Evolutionary conservation across 2,329 filamentous ascomycete species (phyloP).

Genomic region (Dactylonectria macrodidyma): DNA sequence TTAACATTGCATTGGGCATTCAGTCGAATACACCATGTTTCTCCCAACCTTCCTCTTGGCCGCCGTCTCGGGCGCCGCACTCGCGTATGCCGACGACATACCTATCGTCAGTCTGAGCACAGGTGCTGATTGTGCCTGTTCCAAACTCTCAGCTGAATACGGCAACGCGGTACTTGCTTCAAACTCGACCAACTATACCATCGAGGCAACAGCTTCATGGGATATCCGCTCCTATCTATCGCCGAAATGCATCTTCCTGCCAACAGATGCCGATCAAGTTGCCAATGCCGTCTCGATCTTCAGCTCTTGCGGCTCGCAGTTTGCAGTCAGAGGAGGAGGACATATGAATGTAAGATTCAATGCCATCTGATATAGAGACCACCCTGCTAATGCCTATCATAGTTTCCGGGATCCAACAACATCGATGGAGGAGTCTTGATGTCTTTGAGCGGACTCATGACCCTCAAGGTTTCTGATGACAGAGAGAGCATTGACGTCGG

Average conservation of each 20-base stretch:
- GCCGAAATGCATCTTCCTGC: slow-evolving; percentile 14
- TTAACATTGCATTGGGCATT: neutral
- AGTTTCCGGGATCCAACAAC: slow-evolving; percentile 35
- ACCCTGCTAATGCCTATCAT: neutral
- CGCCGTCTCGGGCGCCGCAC: neutral
- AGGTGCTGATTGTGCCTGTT: slow-evolving; percentile 9
- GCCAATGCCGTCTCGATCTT: neutral
- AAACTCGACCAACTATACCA: slow-evolving; percentile 10
- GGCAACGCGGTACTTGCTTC: neutral
- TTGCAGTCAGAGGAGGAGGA: slow-evolving; percentile 41
- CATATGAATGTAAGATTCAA: slow-evolving; percentile 38
- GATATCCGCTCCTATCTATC: slow-evolving; percentile 9
- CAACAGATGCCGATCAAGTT: slow-evolving; percentile 4
- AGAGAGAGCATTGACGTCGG: slow-evolving; percentile 34
- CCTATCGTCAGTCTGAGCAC: slow-evolving; percentile 8
- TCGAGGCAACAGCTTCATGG: slow-evolving; percentile 6
- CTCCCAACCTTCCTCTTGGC: neutral
- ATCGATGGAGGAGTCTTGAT: slow-evolving; percentile 36
- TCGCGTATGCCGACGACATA: neutral
- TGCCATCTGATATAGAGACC: neutral
- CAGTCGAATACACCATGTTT: neutral
- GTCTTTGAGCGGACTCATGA: slow-evolving; percentile 36
- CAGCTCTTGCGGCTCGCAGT: slow-evolving; percentile 16
- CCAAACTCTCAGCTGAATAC: neutral
- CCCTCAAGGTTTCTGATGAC: slow-evolving; percentile 26